These are phyloP conservation scores for Chaetomium sp. DNA, from an alignment of 2,329 filamentous ascomycete species.

Conservation along the genomic window DNA sequence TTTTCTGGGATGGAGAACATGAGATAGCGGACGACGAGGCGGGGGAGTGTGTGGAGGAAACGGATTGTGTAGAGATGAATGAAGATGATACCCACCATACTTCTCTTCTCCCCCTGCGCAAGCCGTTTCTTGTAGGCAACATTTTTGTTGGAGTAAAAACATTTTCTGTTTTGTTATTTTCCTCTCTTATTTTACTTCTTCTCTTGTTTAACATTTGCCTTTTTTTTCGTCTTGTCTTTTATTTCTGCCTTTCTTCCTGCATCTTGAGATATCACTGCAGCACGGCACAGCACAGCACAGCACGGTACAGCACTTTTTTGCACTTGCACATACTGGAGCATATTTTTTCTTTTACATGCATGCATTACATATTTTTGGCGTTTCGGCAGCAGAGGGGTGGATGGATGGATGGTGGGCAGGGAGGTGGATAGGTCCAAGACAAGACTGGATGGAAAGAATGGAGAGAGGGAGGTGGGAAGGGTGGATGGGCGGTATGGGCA, in stretches of 20 bases:
- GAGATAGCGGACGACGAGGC: too few species aligned
- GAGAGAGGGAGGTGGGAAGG: not conserved
- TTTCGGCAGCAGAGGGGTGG: not conserved
- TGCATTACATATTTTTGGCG: constrained; percentile 6
- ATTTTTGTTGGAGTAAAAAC: too few species aligned
- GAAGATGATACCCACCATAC: too few species aligned
- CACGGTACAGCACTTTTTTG: constrained; percentile 1
- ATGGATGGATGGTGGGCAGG: not conserved
- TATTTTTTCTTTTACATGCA: constrained; percentile 7
- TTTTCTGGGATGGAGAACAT: too few species aligned
- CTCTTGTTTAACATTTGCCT: constrained; percentile 17
- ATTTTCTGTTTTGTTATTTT: constrained; percentile 8
- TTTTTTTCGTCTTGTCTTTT: constrained; percentile 25
- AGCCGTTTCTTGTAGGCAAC: too few species aligned
- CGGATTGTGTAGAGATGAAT: not conserved
- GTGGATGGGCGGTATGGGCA: not conserved
- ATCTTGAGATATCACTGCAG: constrained; percentile 8
- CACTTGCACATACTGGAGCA: constrained; percentile 4
- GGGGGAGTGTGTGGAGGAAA: not conserved
- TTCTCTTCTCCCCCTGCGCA: too few species aligned
- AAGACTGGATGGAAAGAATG: not conserved
- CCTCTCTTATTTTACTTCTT: constrained; percentile 5
- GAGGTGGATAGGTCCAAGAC: not conserved
- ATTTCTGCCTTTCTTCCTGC: constrained; percentile 17
- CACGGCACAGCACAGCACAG: not conserved